Conservation (phyloP, 2,329 filamentous ascomycete species). For the Aureobasidium namibiae region DNA sequence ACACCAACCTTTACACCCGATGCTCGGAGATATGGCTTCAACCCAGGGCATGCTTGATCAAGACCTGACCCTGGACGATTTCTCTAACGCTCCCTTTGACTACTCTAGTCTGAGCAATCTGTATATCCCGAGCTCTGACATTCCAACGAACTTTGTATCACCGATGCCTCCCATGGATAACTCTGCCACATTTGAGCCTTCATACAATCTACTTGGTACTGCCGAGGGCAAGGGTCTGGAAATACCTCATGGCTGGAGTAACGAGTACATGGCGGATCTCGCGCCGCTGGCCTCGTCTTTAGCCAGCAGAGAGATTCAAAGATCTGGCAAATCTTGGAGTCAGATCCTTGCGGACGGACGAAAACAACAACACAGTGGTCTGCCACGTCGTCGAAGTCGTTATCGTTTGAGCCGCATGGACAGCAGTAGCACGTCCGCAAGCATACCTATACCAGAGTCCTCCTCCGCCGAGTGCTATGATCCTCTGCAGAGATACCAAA, state of each 20-base stretch:
- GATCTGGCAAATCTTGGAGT: constrained; percentile 5
- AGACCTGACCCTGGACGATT: neutral
- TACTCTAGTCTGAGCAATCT: neutral
- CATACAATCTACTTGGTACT: neutral
- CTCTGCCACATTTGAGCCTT: neutral
- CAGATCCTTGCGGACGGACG: neutral
- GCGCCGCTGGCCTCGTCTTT: neutral
- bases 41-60: neutral
- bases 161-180: neutral
- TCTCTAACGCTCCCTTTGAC: neutral
- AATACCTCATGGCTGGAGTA: neutral
- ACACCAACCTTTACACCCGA: neutral
- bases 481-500: constrained; percentile 54
- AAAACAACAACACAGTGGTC: neutral
- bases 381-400: neutral
- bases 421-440: neutral
- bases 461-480: neutral
- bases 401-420: constrained; percentile 1
- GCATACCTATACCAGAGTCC: neutral
- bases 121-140: neutral
- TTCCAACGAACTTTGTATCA: neutral
- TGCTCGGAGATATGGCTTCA: neutral
- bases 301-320: neutral
- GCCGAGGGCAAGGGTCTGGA: neutral
- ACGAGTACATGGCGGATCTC: neutral